Conservation (phyloP, 2,329 filamentous ascomycete species). For the Coniosporium tulheliwenetii region DNA sequence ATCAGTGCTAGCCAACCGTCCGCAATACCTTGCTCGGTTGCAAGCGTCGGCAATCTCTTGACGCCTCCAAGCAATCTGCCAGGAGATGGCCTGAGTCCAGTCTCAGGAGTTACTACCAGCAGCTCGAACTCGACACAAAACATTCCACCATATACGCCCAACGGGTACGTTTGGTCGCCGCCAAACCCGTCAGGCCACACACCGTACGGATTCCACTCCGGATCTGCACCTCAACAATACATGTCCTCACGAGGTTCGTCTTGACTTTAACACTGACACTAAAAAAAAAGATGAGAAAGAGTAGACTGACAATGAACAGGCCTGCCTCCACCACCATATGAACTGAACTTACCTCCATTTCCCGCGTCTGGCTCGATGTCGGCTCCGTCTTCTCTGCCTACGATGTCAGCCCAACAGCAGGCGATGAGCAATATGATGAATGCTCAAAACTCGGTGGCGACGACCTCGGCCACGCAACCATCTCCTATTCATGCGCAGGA, state of each 20-base stretch:
- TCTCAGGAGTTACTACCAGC: slow-evolving; percentile 43
- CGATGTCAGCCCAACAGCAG: slow-evolving; percentile 29
- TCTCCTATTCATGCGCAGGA: slow-evolving; percentile 45
- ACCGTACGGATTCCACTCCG: slow-evolving; percentile 33
- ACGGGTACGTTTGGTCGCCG: slow-evolving; percentile 43
- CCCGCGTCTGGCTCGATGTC: slow-evolving; percentile 41
- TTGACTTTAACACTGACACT: slow-evolving; percentile 23
- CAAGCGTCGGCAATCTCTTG: slow-evolving; percentile 45
- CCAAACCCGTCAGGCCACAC: slow-evolving; percentile 5
- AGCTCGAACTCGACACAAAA: slow-evolving; percentile 43
- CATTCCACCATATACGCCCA: slow-evolving; percentile 42
- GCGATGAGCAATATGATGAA: slow-evolving; percentile 30
- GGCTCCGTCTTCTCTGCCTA: slow-evolving; percentile 32
- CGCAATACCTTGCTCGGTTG: slow-evolving; percentile 28
- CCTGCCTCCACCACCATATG: slow-evolving; percentile 52
- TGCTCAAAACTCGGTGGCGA: slow-evolving; percentile 19
- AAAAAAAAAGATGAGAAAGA: too few species aligned
- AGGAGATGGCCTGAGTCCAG: slow-evolving; percentile 45
- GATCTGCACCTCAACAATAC: slow-evolving; percentile 29
- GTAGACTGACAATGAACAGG: slow-evolving; percentile 21
- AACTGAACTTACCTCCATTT: slow-evolving; percentile 50
- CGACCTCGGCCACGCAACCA: slow-evolving; percentile 15
- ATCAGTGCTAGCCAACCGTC: slow-evolving; percentile 27
- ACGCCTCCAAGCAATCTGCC: slow-evolving; percentile 46
- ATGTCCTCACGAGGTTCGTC: slow-evolving; percentile 37